phyloP scores from a whole-genome alignment of 208 protist species.

The Leishmania aethiopica region DNA sequence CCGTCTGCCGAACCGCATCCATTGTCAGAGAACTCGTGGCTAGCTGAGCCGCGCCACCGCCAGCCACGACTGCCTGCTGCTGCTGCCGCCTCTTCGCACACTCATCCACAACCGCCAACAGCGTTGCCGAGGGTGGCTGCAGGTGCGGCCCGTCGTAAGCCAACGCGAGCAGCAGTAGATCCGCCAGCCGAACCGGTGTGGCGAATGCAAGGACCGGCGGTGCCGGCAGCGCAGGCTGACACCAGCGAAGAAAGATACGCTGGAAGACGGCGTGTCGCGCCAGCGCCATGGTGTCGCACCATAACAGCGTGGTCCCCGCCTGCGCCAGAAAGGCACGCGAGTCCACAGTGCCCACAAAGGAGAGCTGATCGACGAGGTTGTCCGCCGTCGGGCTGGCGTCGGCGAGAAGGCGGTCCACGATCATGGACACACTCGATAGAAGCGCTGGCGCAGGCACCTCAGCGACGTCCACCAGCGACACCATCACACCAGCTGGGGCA shows the following conservation, averaged over 20 bases:
- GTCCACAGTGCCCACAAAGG: constrained; percentile 67
- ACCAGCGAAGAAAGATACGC: constrained; percentile 83
- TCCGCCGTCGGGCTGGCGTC: constrained; percentile 53
- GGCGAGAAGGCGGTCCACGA: constrained; percentile 43
- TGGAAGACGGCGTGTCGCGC: constrained; percentile 75
- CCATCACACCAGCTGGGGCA: background rate
- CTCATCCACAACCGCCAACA: constrained; percentile 29
- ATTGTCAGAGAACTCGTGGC: background rate
- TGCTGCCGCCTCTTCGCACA: background rate
- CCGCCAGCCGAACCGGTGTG: constrained; percentile 37
- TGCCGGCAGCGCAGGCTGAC: constrained; percentile 43
- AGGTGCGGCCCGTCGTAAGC: constrained; percentile 46
- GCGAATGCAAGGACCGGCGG: constrained; percentile 44
- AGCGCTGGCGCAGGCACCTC: constrained; percentile 23
- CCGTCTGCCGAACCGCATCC: constrained; percentile 13
- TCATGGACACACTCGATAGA: constrained; percentile 52
- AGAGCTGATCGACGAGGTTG: constrained; percentile 55
- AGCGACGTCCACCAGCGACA: constrained; percentile 17
- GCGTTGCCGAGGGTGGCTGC: constrained; percentile 21
- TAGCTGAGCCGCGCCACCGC: background rate
- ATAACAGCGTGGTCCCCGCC: constrained; percentile 67
- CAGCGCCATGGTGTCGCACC: constrained; percentile 64
- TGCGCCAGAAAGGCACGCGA: constrained; percentile 67
- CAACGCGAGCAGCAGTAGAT: constrained; percentile 58
- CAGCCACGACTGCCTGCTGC: background rate